These are phyloP conservation scores for Saccharomyces kudriavzevii DNA, from an alignment of 805 yeast genomes.

Conservation along the genomic window DNA sequence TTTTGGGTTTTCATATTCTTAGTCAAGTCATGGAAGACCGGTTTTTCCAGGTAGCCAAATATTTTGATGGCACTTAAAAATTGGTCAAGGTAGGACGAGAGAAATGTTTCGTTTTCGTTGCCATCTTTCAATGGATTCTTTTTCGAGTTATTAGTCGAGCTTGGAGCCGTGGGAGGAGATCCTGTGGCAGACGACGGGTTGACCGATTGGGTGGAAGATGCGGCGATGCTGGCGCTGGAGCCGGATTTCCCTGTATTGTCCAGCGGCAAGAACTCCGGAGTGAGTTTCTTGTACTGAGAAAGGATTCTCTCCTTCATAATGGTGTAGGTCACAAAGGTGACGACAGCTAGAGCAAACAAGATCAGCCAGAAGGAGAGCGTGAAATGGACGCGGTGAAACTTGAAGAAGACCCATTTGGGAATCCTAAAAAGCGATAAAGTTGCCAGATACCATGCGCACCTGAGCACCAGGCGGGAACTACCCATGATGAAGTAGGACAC, in stretches of 20 bases:
- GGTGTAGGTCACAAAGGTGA: conserved; percentile 13
- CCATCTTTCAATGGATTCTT: conserved; percentile 1
- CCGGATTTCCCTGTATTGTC: not conserved
- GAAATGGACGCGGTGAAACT: conserved; percentile 11
- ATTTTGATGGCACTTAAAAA: conserved; percentile 85
- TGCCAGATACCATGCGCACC: conserved; percentile 3
- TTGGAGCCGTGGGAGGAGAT: not conserved
- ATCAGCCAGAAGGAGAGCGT: conserved; percentile 16
- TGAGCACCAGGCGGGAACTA: not conserved
- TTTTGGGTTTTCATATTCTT: conserved; percentile 86
- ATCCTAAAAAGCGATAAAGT: conserved; percentile 10
- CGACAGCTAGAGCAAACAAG: conserved; percentile 6
- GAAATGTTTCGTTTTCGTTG: conserved; percentile 12
- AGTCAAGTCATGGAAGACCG: conserved; percentile 88
- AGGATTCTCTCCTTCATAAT: conserved; percentile 17
- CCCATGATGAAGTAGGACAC: not conserved
- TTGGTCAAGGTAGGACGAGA: conserved; percentile 73
- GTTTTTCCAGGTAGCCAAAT: conserved; percentile 84
- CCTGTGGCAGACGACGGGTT: not conserved
- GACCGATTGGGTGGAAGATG: not conserved
- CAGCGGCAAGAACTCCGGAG: conserved; percentile 11
- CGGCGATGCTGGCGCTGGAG: not conserved
- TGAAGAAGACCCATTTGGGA: conserved; percentile 13
- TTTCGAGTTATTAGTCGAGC: not conserved
- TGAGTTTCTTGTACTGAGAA: conserved; percentile 22